Evolutionary conservation across 78 protist genomes (phyloP).

Genomic region (Dictyostelium purpureum): DNA sequence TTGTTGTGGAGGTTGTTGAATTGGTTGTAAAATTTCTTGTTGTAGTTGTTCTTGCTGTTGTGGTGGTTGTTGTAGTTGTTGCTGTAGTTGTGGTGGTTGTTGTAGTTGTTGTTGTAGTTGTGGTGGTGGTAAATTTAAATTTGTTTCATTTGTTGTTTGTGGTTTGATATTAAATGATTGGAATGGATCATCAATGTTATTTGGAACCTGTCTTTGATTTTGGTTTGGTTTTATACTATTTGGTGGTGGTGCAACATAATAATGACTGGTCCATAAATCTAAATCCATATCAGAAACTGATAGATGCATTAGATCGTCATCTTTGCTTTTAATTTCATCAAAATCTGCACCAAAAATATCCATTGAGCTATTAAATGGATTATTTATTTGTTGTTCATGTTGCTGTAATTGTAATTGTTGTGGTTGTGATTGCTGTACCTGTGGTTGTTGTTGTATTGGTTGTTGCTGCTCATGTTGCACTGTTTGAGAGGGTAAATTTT

Average conservation of each 20-base stretch:
- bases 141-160: neutral
- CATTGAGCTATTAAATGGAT: conserved; percentile 21
- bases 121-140: neutral
- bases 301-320: conserved; percentile 75
- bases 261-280: conserved; percentile 64
- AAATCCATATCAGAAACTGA: conserved; percentile 72
- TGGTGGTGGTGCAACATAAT: conserved; percentile 27
- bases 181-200: neutral
- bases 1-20: neutral
- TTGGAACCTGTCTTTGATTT: neutral
- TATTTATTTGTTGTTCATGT: neutral
- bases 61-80: neutral
- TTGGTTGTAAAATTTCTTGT: neutral
- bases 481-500: neutral
- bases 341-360: conserved; percentile 65
- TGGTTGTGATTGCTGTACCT: neutral
- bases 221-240: neutral
- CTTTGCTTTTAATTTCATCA: conserved; percentile 20
- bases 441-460: neutral
- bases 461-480: neutral
- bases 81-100: neutral
- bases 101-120: neutral
- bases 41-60: neutral
- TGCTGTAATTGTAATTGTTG: conserved; percentile 14
- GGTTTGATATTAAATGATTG: neutral